Base-by-base conservation (phyloP, 495 filamentous ascomycete genomes). In the Rostrohypoxylon terebratum region DNA sequence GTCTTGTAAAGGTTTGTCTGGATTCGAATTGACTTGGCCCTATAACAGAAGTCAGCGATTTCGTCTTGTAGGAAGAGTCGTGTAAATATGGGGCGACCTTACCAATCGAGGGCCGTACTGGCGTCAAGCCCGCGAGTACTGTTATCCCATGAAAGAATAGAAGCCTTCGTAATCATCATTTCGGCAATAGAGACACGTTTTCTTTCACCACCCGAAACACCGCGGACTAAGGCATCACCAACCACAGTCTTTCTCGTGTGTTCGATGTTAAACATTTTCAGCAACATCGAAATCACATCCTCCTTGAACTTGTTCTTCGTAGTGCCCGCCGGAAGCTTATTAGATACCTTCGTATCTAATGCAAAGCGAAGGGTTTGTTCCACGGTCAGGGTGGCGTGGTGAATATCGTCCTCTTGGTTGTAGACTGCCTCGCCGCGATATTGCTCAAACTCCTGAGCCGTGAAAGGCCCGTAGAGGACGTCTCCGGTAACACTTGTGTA, bases 221-320 rank as follows among this genome's bases (percentile, higher is more conserved):
- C 94, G 14, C 93, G 91, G 55, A 95, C 85, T 74, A 92, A 93
- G 6, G 88, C 86, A 66, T 93, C 92, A 4, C 94, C 94, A 25
- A 97, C 92, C 25, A 93, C 88, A 0, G 94, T 97, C 71, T 93
- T 87, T 25, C 86, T 84, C 1, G 93, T 95, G 74, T 96, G 92
- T 73, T 92, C 89, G 47, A 96, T 95, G 67, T 93, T 93, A 83
- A 96, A 95, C 88, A 94, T 94, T 66, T 90, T 91, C 42, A 95
- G 81, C n/a, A 96, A 81, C 75, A 90, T 84, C 14, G 87, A 83
- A 50, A 92, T 87, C 20, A 93, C 87, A 68, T 86, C 87, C 38
- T 91, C 86, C 77, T 93, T 92, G 81, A 92, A 93, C 50, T 90
- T 87, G 1, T 83, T 79, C 64, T 89, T 90, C 18, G 84, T 87